phyloP scores from a whole-genome alignment of 345 rosid species.

The Eucalyptus lansdowneana region DNA sequence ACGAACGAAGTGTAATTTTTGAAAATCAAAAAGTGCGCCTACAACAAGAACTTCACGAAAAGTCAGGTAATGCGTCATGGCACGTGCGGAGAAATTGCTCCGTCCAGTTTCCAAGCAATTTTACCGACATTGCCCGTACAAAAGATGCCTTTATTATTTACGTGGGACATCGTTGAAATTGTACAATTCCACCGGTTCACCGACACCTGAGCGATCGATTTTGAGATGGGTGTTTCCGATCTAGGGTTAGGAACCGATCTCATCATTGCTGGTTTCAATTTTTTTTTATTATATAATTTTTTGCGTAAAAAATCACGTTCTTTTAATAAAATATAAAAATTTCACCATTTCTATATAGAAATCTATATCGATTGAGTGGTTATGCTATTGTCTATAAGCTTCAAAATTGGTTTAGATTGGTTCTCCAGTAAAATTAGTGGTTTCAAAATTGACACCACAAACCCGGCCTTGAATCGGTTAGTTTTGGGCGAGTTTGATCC shows the following conservation, averaged over 20 bases:
- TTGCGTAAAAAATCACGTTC: neutral
- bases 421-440: accelerated
- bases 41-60: neutral
- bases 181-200: neutral
- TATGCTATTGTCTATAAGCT: accelerated
- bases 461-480: accelerated
- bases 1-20: no score
- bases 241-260: accelerated
- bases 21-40: neutral
- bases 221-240: accelerated
- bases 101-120: neutral
- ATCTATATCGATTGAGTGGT: accelerated
- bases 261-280: neutral
- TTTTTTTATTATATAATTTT: neutral
- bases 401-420: neutral
- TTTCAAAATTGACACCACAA: neutral
- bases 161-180: neutral
- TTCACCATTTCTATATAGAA: neutral
- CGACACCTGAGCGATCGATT: neutral
- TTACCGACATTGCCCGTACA: neutral
- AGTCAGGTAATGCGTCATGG: neutral
- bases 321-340: neutral
- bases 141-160: neutral
- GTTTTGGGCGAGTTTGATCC: accelerated
- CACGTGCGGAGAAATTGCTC: neutral